Evolutionary conservation across 805 yeast genomes (phyloP).

Genomic region (Wickerhamiella australiensis): DNA sequence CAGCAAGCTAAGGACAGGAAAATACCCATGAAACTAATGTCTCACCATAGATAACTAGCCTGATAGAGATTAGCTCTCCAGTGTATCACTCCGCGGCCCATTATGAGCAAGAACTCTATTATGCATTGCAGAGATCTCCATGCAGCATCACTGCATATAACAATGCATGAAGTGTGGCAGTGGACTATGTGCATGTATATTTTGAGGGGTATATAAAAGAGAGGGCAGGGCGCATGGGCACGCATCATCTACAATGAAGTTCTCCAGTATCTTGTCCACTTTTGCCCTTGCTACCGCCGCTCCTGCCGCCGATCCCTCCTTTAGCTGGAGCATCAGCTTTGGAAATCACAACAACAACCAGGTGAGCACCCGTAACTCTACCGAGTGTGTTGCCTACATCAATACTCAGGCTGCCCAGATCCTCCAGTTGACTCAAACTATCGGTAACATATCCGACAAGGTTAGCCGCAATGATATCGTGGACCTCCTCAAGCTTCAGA

Average conservation of each 20-base stretch:
- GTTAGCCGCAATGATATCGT: neutral
- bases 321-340: neutral
- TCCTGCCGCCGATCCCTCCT: neutral
- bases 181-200: neutral
- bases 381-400: slow-evolving; percentile 5
- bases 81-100: neutral
- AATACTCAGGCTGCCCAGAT: slow-evolving; percentile 5
- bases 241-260: neutral
- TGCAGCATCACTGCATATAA: neutral
- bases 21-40: neutral
- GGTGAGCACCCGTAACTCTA: neutral
- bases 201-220: neutral
- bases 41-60: neutral
- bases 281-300: neutral
- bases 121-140: neutral
- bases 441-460: neutral
- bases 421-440: neutral
- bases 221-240: neutral
- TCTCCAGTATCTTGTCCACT: neutral
- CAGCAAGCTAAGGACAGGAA: too few relatives aligned
- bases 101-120: neutral
- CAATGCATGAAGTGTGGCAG: neutral
- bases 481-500: slow-evolving; percentile 2
- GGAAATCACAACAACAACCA: neutral
- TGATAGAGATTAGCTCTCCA: neutral